Conservation (phyloP, 73 alveolate genomes). For the Paramecium tetraurelia region DNA sequence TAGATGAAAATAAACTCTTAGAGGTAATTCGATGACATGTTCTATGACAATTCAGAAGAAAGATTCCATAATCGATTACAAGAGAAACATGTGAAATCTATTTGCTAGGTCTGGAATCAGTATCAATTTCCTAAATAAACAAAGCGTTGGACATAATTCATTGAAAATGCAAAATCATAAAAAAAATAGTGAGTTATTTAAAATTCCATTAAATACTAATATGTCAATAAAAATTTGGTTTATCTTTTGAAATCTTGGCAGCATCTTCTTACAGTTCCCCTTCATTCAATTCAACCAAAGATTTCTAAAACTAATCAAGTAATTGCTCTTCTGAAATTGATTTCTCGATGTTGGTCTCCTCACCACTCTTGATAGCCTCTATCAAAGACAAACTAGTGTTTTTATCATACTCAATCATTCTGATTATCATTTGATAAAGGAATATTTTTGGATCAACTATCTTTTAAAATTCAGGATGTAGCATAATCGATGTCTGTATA, state of each 20-base stretch:
- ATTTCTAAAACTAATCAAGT: slow-evolving; percentile 7
- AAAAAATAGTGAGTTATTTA: neutral
- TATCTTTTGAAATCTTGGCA: neutral
- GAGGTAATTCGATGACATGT: neutral
- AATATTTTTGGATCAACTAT: slow-evolving; percentile 56
- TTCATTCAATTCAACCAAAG: slow-evolving; percentile 34
- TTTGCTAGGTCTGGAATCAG: neutral
- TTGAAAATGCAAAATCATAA: neutral
- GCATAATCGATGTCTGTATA: slow-evolving; percentile 45
- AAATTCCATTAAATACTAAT: neutral
- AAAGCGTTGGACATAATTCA: neutral
- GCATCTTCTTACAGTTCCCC: slow-evolving; percentile 17
- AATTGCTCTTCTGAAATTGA: slow-evolving; percentile 48
- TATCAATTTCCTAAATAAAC: neutral
- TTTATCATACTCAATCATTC: slow-evolving; percentile 60
- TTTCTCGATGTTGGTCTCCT: slow-evolving; percentile 51
- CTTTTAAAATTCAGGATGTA: slow-evolving; percentile 24
- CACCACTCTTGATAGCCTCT: slow-evolving; percentile 52
- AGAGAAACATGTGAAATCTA: neutral
- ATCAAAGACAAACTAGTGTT: neutral
- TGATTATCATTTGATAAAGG: slow-evolving; percentile 46
- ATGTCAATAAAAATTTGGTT: slow-evolving; percentile 25
- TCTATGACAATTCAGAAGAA: neutral
- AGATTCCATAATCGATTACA: neutral
- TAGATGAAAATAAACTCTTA: neutral